Evolutionary conservation across 768 basidiomycete genomes (phyloP).

Genomic region (Rhodotorula taiwanensis): DNA sequence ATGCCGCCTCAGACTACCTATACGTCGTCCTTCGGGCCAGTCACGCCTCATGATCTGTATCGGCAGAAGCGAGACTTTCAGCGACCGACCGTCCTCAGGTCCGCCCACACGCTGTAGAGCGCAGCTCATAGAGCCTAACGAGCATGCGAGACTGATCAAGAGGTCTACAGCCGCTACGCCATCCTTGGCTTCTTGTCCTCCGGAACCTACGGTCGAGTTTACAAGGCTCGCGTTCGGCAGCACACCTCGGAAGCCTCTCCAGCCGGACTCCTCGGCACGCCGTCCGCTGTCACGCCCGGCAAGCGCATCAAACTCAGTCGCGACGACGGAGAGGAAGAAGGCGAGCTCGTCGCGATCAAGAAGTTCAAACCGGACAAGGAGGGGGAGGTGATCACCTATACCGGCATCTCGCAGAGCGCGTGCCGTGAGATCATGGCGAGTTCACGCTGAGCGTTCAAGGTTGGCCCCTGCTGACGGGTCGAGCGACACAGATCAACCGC

Average conservation of each 20-base stretch:
- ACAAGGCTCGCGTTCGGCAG: constrained; percentile 63
- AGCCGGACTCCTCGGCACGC: constrained; percentile 38
- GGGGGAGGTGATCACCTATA: constrained; percentile 82
- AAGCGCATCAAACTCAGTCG: constrained; percentile 42
- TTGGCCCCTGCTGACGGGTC: neutral
- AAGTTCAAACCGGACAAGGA: constrained; percentile 99
- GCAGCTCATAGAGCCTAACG: neutral
- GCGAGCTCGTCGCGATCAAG: constrained; percentile 84
- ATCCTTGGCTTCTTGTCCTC: constrained; percentile 97
- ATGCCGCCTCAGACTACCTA: neutral
- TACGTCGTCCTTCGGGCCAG: neutral
- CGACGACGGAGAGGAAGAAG: constrained; percentile 54
- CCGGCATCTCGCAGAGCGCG: constrained; percentile 95
- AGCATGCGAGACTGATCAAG: neutral
- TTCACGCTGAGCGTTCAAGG: constrained; percentile 41
- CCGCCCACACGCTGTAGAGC: neutral
- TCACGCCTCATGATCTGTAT: constrained; percentile 27
- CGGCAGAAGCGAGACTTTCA: constrained; percentile 32
- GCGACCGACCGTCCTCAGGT: constrained; percentile 32
- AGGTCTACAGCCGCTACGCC: constrained; percentile 67
- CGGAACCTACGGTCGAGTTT: constrained; percentile 96
- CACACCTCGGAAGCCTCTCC: constrained; percentile 38
- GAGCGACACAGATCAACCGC: constrained; percentile 60
- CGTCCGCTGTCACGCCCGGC: constrained; percentile 51
- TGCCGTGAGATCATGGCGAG: constrained; percentile 86